phyloP scores from a whole-genome alignment of 805 yeast species.

The Candida endomychidarum region DNA sequence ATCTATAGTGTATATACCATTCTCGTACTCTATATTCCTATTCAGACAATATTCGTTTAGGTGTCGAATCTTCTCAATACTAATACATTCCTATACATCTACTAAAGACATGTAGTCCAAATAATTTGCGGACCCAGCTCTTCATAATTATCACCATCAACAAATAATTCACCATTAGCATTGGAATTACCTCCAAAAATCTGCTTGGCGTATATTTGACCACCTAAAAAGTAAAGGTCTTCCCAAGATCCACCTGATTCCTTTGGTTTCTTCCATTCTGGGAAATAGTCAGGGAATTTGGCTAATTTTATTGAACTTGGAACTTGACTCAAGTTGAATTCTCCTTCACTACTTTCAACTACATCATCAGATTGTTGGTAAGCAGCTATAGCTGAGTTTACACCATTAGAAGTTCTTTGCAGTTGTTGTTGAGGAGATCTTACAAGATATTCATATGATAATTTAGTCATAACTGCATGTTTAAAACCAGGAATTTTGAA shows the following conservation, averaged over 20 bases:
- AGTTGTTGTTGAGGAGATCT: constrained; percentile 25
- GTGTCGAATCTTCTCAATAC: too few species aligned
- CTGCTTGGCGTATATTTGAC: constrained; percentile 83
- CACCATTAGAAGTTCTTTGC: constrained; percentile 25
- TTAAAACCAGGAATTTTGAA: constrained; percentile 71
- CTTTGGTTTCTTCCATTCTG: constrained; percentile 78
- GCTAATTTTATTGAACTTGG: constrained; percentile 73
- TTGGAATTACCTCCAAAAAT: constrained; percentile 60
- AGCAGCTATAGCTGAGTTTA: constrained; percentile 40
- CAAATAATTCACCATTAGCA: constrained; percentile 60
- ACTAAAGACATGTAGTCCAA: constrained; percentile 51
- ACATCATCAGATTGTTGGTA: constrained; percentile 44
- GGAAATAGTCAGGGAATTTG: constrained; percentile 86
- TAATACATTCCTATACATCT: constrained; percentile 9
- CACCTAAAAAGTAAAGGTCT: constrained; percentile 80
- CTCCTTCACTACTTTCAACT: constrained; percentile 24
- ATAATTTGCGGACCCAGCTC: constrained; percentile 80
- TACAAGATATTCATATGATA: constrained; percentile 57
- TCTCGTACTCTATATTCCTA: too few species aligned
- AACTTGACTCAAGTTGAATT: constrained; percentile 53
- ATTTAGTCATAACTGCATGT: constrained; percentile 61
- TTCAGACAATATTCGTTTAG: too few species aligned
- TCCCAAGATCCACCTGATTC: constrained; percentile 59
- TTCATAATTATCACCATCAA: constrained; percentile 68
- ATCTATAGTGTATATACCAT: too few species aligned